Conservation (phyloP, 805 yeast genomes). For the Blastobotrys mokoenaii region DNA sequence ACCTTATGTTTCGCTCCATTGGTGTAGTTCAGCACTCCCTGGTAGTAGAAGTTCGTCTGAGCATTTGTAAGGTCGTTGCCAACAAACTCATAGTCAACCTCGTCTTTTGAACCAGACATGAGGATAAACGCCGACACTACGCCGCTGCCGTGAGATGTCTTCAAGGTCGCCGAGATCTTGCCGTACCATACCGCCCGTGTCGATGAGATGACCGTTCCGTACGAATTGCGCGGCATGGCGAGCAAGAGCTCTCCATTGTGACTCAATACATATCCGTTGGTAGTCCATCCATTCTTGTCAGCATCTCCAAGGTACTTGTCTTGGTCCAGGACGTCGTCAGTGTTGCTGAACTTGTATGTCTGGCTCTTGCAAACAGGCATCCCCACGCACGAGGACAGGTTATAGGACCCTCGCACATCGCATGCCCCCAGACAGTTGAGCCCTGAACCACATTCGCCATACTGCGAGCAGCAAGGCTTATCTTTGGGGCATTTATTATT, state of each 20-base stretch:
- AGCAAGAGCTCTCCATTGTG: slow-evolving; percentile 49
- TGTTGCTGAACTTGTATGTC: slow-evolving; percentile 22
- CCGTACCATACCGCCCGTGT: slow-evolving; percentile 85
- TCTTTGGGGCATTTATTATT: slow-evolving; percentile 61
- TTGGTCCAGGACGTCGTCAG: slow-evolving; percentile 28
- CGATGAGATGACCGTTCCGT: slow-evolving; percentile 76
- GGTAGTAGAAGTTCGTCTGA: slow-evolving; percentile 74
- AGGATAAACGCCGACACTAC: slow-evolving; percentile 77
- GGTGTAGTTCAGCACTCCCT: slow-evolving; percentile 63
- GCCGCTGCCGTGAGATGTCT: slow-evolving; percentile 69
- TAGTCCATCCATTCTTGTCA: slow-evolving; percentile 59
- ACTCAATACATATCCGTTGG: slow-evolving; percentile 42
- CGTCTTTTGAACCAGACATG: slow-evolving; percentile 81
- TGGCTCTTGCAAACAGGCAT: slow-evolving; percentile 60
- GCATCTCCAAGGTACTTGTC: slow-evolving; percentile 65
- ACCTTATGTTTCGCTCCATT: slow-evolving; percentile 40
- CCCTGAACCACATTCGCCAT: slow-evolving; percentile 76
- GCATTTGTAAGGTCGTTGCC: slow-evolving; percentile 61
- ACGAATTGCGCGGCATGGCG: slow-evolving; percentile 72
- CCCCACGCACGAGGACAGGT: slow-evolving; percentile 70
- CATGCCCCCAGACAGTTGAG: slow-evolving; percentile 79
- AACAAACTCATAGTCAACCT: slow-evolving; percentile 79
- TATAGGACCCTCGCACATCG: slow-evolving; percentile 63
- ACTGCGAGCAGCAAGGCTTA: slow-evolving; percentile 80
- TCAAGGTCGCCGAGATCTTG: slow-evolving; percentile 57